These are phyloP conservation scores for Neurospora pannonica DNA, from an alignment of 495 filamentous ascomycete species.

Conservation along the genomic window DNA sequence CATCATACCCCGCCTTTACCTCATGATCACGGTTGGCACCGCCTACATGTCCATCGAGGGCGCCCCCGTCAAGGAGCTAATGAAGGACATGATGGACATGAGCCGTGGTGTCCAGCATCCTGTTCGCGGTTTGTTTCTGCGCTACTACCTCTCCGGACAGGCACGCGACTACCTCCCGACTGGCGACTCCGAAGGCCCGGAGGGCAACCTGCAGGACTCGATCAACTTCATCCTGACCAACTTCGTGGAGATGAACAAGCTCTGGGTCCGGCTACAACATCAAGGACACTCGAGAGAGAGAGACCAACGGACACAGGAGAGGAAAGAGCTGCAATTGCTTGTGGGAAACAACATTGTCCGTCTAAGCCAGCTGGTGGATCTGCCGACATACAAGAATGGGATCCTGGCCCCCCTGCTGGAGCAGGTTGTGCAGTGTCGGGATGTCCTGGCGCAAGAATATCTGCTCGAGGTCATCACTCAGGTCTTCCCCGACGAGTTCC, in stretches of 20 bases:
- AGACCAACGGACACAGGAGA: slow-evolving; percentile 84
- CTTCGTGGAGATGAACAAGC: slow-evolving; percentile 99
- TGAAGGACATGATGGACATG: slow-evolving; percentile 99
- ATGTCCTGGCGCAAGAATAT: slow-evolving; percentile 96
- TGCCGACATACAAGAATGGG: slow-evolving; percentile 83
- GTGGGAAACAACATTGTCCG: slow-evolving; percentile 94
- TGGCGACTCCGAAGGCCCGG: slow-evolving; percentile 79
- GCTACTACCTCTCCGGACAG: slow-evolving; percentile 93
- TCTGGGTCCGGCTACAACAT: slow-evolving; percentile 96
- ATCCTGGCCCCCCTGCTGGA: slow-evolving; percentile 86
- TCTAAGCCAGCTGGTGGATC: slow-evolving; percentile 88
- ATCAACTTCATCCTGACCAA: slow-evolving; percentile 97
- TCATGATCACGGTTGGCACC: slow-evolving; percentile 98
- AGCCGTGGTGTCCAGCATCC: slow-evolving; percentile 95
- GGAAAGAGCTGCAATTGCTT: slow-evolving; percentile 88
- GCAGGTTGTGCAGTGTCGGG: slow-evolving; percentile 94
- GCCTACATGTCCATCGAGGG: slow-evolving; percentile 98
- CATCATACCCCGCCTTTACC: slow-evolving; percentile 89
- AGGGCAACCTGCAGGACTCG: slow-evolving; percentile 93
- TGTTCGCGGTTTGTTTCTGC: slow-evolving; percentile 83
- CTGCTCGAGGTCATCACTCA: slow-evolving; percentile 96
- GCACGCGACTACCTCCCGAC: slow-evolving; percentile 78
- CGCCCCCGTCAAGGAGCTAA: slow-evolving; percentile 97
- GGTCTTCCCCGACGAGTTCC: slow-evolving; percentile 97
- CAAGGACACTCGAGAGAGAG: slow-evolving; percentile 94